phyloP scores from a whole-genome alignment of 768 basidiomycete species.

The Mycena indigotica region DNA sequence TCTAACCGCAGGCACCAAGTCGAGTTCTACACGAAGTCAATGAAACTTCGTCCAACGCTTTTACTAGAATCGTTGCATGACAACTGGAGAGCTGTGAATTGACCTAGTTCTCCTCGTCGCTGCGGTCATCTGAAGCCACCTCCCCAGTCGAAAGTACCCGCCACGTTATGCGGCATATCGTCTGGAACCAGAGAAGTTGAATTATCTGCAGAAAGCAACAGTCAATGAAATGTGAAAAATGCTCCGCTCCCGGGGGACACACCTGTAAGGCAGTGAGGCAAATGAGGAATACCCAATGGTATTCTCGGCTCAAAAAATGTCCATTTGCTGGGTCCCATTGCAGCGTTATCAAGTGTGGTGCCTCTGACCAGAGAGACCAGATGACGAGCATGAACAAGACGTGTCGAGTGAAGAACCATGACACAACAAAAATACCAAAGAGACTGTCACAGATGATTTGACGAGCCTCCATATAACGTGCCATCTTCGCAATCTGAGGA shows the following conservation, averaged over 20 bases:
- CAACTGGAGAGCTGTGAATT: too few relatives aligned
- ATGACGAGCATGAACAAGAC: conserved; percentile 77
- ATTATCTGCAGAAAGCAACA: conserved; percentile 48
- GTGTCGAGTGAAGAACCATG: conserved; percentile 92
- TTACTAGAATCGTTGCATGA: too few relatives aligned
- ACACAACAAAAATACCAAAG: conserved; percentile 82
- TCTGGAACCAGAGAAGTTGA: conserved; percentile 82
- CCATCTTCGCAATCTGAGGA: conserved; percentile 86
- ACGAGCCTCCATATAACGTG: conserved; percentile 74
- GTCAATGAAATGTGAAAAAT: conserved; percentile 14
- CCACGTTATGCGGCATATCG: conserved; percentile 85
- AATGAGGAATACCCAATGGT: conserved; percentile 50
- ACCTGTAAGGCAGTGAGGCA: conserved; percentile 70
- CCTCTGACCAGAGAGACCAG: conserved; percentile 56
- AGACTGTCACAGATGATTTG: conserved; percentile 67
- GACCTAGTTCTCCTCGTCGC: conserved; percentile 86
- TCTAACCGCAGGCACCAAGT: too few relatives aligned
- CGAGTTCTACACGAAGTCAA: too few relatives aligned
- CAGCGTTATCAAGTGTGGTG: conserved; percentile 49
- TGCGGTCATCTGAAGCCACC: conserved; percentile 82
- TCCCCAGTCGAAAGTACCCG: conserved; percentile 69
- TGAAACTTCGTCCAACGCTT: too few relatives aligned
- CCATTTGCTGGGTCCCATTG: conserved; percentile 63
- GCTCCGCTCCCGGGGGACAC: conserved; percentile 12
- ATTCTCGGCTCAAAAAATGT: conserved; percentile 51